phyloP scores from a whole-genome alignment of 768 basidiomycete genomes.

The Pluteus cervinus region DNA sequence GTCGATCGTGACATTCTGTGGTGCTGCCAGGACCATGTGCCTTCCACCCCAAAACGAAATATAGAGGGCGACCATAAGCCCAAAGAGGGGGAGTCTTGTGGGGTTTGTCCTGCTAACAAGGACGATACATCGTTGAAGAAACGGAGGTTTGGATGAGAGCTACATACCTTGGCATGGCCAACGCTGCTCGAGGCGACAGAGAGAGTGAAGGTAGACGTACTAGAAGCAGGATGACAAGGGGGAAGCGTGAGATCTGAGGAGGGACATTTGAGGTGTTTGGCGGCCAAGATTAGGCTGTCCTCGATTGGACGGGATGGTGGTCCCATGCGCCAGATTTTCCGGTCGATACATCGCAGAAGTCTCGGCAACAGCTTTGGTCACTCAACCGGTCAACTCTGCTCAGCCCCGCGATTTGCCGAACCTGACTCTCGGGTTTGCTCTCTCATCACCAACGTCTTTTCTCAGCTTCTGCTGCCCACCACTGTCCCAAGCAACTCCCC shows the following conservation, averaged over 20 bases:
- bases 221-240: background rate
- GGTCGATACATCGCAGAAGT: slow-evolving; percentile 23
- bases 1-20: slow-evolving; percentile 29
- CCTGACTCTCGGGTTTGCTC: too few species aligned
- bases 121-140: background rate
- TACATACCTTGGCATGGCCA: background rate
- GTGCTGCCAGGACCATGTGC: slow-evolving; percentile 15
- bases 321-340: slow-evolving; percentile 24
- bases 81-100: slow-evolving; percentile 7
- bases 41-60: slow-evolving; percentile 10
- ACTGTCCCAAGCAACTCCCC: too few species aligned
- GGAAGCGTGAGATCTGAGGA: background rate
- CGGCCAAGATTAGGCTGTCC: too few species aligned
- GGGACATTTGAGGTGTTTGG: slow-evolving; percentile 4
- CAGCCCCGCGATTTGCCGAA: too few species aligned
- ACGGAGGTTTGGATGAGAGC: background rate
- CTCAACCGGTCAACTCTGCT: too few species aligned
- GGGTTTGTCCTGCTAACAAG: slow-evolving; percentile 1
- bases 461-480: too few species aligned
- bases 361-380: too few species aligned
- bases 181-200: background rate
- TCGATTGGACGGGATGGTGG: too few species aligned
- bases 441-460: too few species aligned
- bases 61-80: slow-evolving; percentile 7
- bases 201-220: background rate